Percentiles rank a stretch among this genome's conserved stretches.
Conservation (phyloP, 129 eudicot genomes). For the sunflower (Helianthus annuus) region HanXRQr2.0-SUNRISE NC_035437.2:29355878-29356377, state of each 20-base stretch:
- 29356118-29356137: slow-evolving; percentile 59
- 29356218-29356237: slow-evolving; percentile 80
- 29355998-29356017: slow-evolving; percentile 90
- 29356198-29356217: slow-evolving; percentile 11
- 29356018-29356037: slow-evolving; percentile 66
- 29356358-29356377: neutral
- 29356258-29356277: slow-evolving; percentile 56
- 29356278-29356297: slow-evolving; percentile 61
- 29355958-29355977: slow-evolving; percentile 94
- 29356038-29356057: slow-evolving; percentile 55
- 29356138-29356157: slow-evolving; percentile 70
- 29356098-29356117: slow-evolving; percentile 81
- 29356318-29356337: slow-evolving; percentile 17
- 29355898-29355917: slow-evolving; percentile 35
- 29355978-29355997: slow-evolving; percentile 92
- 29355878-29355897: slow-evolving; percentile 13
- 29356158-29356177: slow-evolving; percentile 12
- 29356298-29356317: slow-evolving; percentile 29
- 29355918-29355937: slow-evolving; percentile 88
- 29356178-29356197: neutral
- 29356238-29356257: slow-evolving; percentile 64
- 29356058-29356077: slow-evolving; percentile 91
- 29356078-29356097: slow-evolving; percentile 70
- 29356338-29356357: neutral
- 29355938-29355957: slow-evolving; percentile 89